Conservation (phyloP, 2,329 filamentous ascomycete genomes). For the Pyrenophora teres region DNA sequence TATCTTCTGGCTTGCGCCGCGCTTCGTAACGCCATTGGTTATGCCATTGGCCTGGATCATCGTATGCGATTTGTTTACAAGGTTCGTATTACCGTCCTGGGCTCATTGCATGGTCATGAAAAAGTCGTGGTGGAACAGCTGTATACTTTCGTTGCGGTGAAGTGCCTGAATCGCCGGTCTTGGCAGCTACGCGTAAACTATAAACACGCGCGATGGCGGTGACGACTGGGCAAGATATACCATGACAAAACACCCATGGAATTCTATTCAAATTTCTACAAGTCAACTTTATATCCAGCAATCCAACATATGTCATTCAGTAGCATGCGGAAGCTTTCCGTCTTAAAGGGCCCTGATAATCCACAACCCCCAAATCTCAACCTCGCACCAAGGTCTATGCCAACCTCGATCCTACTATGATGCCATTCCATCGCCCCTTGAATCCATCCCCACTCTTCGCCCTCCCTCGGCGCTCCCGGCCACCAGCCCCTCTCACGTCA, state of each 20-base stretch:
- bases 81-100: background rate
- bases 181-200: conserved; percentile 22
- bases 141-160: conserved; percentile 10
- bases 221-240: too few species aligned
- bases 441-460: background rate
- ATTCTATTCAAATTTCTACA: background rate
- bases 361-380: background rate
- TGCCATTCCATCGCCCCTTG: background rate
- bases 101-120: conserved; percentile 4
- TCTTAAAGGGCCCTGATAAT: background rate
- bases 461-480: too few species aligned
- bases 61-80: background rate
- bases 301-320: background rate
- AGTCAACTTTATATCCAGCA: background rate
- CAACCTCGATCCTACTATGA: too few species aligned
- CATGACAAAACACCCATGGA: background rate
- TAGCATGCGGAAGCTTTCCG: background rate
- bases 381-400: background rate
- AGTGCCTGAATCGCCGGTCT: conserved; percentile 17
- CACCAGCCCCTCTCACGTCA: background rate
- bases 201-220: background rate
- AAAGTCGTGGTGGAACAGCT: conserved; percentile 5
- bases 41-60: conserved; percentile 34
- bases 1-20: conserved; percentile 13
- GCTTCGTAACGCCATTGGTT: conserved; percentile 27